A percentile compares a stretch with the other conserved stretches of the same genome.
phyloP scores from a whole-genome alignment of 176 grass and related monocot species.

The Lolium perenne region DNA sequence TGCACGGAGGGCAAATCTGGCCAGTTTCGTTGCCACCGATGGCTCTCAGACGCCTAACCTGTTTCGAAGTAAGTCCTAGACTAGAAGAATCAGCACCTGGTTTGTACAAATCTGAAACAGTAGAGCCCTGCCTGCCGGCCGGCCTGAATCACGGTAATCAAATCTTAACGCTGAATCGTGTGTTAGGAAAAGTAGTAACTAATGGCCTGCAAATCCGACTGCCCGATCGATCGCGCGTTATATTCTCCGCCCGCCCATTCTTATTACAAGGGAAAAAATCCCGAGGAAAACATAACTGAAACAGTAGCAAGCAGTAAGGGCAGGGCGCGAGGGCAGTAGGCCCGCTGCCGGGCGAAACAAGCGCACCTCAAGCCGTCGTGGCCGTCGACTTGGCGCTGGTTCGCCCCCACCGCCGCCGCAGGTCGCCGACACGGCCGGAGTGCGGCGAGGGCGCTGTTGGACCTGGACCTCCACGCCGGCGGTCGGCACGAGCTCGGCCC shows the following conservation, averaged over 20 bases:
- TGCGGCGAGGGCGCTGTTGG: background rate
- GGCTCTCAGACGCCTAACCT: too few species aligned
- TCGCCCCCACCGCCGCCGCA: constrained; percentile 39
- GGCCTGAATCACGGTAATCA: background rate
- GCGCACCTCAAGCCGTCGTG: constrained; percentile 52
- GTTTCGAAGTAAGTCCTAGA: too few species aligned
- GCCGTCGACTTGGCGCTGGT: background rate
- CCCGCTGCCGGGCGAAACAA: background rate
- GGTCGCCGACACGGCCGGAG: background rate
- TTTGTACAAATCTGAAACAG: background rate
- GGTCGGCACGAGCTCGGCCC: background rate
- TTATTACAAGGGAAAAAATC: background rate
- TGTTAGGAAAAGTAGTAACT: background rate
- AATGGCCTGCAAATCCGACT: background rate
- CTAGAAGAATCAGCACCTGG: background rate
- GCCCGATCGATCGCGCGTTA: background rate
- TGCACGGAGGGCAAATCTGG: background rate
- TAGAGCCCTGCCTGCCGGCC: background rate
- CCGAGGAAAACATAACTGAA: background rate
- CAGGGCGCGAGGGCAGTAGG: background rate
- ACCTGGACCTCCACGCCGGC: constrained; percentile 14
- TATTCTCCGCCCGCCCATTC: background rate
- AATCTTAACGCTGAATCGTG: background rate
- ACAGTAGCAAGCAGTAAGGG: background rate
- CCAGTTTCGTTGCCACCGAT: background rate